Conservation (phyloP, 176 grass and related monocot genomes). For the Calamus simplicifolius region DNA sequence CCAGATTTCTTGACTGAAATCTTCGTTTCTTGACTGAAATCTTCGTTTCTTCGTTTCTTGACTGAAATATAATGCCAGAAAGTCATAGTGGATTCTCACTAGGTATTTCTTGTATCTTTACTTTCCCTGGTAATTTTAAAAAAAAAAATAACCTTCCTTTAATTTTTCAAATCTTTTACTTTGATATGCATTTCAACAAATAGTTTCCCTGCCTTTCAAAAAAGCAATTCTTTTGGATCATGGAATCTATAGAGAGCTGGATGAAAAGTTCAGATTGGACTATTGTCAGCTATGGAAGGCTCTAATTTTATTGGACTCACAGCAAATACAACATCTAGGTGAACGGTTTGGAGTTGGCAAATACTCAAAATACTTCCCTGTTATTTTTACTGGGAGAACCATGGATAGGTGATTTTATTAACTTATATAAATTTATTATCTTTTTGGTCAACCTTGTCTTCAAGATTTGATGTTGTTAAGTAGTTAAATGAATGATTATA, state of each 20-base stretch:
- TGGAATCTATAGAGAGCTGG: slow-evolving; percentile 89
- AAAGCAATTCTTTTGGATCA: slow-evolving; percentile 84
- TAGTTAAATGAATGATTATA: too few relatives aligned
- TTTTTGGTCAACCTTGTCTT: too few relatives aligned
- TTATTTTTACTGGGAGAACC: slow-evolving; percentile 94
- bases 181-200: too few relatives aligned
- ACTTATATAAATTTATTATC: not conserved
- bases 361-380: slow-evolving; percentile 87
- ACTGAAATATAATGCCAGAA: too few relatives aligned
- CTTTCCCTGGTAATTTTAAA: not conserved
- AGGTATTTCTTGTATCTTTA: slow-evolving; percentile 27
- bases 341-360: slow-evolving; percentile 85
- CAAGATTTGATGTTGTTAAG: too few relatives aligned
- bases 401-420: slow-evolving; percentile 55
- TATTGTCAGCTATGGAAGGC: slow-evolving; percentile 92
- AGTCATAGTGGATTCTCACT: slow-evolving; percentile 59
- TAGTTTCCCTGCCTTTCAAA: not conserved
- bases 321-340: slow-evolving; percentile 66
- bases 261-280: slow-evolving; percentile 65
- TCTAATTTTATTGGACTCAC: slow-evolving; percentile 58
- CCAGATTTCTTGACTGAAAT: too few relatives aligned
- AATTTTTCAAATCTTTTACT: too few relatives aligned
- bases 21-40: too few relatives aligned
- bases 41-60: slow-evolving; percentile 92
- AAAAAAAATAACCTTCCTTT: too few relatives aligned